A percentile compares a stretch with the other conserved stretches of the same genome.
These are phyloP conservation scores for Clonostachys solani DNA, from an alignment of 2,329 filamentous ascomycete genomes.

Conservation along the genomic window DNA sequence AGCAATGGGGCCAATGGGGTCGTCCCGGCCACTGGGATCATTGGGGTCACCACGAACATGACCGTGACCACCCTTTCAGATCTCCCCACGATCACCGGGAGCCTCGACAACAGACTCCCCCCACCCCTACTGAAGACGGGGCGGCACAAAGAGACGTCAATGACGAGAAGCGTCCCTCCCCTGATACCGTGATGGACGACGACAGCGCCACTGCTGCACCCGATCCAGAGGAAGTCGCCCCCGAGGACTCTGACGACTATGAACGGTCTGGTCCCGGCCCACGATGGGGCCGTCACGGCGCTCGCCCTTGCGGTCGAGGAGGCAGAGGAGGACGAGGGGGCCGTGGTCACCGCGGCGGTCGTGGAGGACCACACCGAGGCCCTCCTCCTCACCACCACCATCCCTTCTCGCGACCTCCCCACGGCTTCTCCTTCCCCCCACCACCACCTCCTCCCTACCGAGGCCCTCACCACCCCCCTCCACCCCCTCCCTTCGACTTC, in stretches of 20 bases:
- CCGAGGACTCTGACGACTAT: neutral
- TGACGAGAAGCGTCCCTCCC: neutral
- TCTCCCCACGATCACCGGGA: too few species aligned
- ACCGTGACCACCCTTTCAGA: too few species aligned
- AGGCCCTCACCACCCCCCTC: slow-evolving; percentile 13
- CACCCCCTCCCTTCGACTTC: slow-evolving; percentile 25
- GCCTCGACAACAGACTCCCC: too few species aligned
- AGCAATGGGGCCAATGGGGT: too few species aligned
- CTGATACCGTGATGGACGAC: slow-evolving; percentile 3
- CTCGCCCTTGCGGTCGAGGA: neutral
- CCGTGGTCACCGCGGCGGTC: slow-evolving; percentile 10
- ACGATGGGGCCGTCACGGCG: neutral
- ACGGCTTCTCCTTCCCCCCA: slow-evolving; percentile 6
- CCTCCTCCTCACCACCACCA: slow-evolving; percentile 4
- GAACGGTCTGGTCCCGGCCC: neutral
- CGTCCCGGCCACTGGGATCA: too few species aligned
- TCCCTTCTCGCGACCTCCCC: slow-evolving; percentile 4
- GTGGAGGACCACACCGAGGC: slow-evolving; percentile 10
- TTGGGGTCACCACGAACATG: too few species aligned
- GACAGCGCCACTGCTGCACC: neutral
- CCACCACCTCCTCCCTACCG: slow-evolving; percentile 9
- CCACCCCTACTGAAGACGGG: too few species aligned
- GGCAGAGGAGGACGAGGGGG: neutral
- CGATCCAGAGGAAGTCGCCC: slow-evolving; percentile 3
- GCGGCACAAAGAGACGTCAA: too few species aligned